Percentiles rank a stretch among this genome's conserved stretches.
Conservation (phyloP, 441 rosid species). For the Rhodomyrtus psidioides region DNA sequence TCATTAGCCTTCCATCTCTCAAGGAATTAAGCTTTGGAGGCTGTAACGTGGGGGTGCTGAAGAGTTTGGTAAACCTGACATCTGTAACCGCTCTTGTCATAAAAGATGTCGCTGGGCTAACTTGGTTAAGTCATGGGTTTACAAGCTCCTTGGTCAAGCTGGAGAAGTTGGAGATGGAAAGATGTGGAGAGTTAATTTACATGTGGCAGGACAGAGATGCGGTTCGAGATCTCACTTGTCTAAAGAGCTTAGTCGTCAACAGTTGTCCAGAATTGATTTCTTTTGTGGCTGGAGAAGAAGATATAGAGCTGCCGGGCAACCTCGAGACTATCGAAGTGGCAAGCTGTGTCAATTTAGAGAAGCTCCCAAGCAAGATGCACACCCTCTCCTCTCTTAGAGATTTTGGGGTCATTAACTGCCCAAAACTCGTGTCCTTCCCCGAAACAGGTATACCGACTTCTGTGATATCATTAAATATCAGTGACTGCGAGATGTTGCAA, state of each 20-base stretch:
- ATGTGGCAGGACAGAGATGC: not conserved
- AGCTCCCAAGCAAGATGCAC: not conserved
- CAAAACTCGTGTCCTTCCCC: not conserved
- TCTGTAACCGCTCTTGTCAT: not conserved
- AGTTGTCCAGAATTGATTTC: accelerated
- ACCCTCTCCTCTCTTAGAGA: not conserved
- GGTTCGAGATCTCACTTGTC: accelerated
- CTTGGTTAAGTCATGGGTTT: not conserved
- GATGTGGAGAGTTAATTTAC: not conserved
- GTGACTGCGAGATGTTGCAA: accelerated
- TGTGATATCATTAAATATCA: accelerated
- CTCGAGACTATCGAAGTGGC: accelerated
- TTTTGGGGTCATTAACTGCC: accelerated
- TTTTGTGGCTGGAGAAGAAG: not conserved
- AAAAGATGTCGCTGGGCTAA: not conserved
- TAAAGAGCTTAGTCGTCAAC: accelerated
- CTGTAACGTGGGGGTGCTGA: not conserved
- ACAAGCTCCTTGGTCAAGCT: not conserved
- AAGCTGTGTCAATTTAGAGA: not conserved
- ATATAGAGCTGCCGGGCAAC: not conserved
- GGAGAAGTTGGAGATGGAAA: not conserved
- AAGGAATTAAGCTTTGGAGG: not conserved
- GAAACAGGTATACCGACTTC: not conserved
- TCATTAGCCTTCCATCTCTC: not conserved
- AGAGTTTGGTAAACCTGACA: not conserved